Base-by-base conservation (phyloP, 2,329 filamentous ascomycete species). In the Fusarium praegraminearum region DNA sequence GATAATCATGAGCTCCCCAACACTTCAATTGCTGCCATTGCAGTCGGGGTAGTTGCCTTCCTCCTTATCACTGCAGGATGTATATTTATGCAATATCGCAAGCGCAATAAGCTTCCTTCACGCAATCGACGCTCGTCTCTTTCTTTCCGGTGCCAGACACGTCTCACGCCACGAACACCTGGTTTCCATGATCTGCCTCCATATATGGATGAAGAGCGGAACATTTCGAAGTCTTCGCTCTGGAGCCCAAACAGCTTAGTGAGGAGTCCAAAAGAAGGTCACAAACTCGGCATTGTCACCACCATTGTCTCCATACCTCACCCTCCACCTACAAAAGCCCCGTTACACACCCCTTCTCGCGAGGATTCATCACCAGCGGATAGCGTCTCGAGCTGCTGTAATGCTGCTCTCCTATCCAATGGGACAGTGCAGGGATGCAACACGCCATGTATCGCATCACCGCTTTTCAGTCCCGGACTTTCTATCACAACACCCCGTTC, bases 71-170 rank as follows among this genome's bases (percentile, higher is more conserved):
- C 78, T 10, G 75, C 78, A 0, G 83, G 79, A 6, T 77, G 83
- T 64, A 67, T 77, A 43, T 84, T 83, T 64, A 76, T 88, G 54
- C 82, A 83, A 51, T 69, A 78, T 65, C 84, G 84, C 57, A 86
- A 81, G 71, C 82, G 82, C 26, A 78, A 62, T 44, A 84, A 82
- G 64, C 78, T 67, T 60, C 41, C 53, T 41, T 47, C 38, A 11
- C 58, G 49, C 20, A 30, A 49, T 35, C 60, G 65, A 44, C 64
- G 65, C 28, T 86, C 85, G 0, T 81, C 83, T 7, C 79, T 87
- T 30, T 85, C 83, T 3, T 87, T 87, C 76, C 81, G 81, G 33
- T 87, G 85, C 76, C 83, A 85, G 60, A 81, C 84, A 1, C 81
- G 65, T 12, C 45, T 76, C 15, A 76, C 74, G 6, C 74, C 73